Evolutionary conservation across 257 asterid genomes (phyloP).

Genomic region (Scutellaria galericulata): DNA sequence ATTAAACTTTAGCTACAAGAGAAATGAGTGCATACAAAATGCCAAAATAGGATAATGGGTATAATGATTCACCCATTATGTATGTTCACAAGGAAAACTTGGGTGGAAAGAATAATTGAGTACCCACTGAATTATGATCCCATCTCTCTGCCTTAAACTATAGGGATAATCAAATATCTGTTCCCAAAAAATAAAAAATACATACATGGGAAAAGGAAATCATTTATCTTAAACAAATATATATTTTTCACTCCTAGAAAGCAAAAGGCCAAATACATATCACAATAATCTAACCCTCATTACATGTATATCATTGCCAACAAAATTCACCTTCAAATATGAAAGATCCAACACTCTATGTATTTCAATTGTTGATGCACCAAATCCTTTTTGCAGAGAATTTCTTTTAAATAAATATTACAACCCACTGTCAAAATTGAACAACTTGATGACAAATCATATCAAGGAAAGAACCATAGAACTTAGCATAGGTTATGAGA

Average conservation of each 20-base stretch:
- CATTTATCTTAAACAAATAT: too few relatives aligned
- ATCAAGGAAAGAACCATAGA: slow-evolving; percentile 12
- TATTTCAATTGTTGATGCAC: not conserved
- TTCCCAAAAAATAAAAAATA: too few relatives aligned
- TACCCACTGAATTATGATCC: not conserved
- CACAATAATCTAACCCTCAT: too few relatives aligned
- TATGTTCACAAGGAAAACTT: not conserved
- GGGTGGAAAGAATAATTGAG: slow-evolving; percentile 1
- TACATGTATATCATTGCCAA: too few relatives aligned
- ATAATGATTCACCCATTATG: slow-evolving; percentile 18
- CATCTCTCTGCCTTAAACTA: not conserved
- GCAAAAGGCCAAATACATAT: too few relatives aligned
- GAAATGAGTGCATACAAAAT: too few relatives aligned
- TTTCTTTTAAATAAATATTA: not conserved
- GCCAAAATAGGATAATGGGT: slow-evolving; percentile 3
- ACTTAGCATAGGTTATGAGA: not conserved
- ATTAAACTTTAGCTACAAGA: too few relatives aligned
- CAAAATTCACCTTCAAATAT: not conserved
- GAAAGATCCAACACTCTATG: not conserved
- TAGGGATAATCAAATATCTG: too few relatives aligned
- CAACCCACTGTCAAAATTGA: slow-evolving; percentile 28
- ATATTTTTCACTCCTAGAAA: too few relatives aligned
- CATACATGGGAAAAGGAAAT: too few relatives aligned
- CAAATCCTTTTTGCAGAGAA: not conserved
- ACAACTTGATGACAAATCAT: slow-evolving; percentile 1